Percentiles rank a stretch among this genome's conserved stretches.
Evolutionary conservation across 2,329 filamentous ascomycete species (phyloP).

Genomic region (Colletotrichum chrysophilum): DNA sequence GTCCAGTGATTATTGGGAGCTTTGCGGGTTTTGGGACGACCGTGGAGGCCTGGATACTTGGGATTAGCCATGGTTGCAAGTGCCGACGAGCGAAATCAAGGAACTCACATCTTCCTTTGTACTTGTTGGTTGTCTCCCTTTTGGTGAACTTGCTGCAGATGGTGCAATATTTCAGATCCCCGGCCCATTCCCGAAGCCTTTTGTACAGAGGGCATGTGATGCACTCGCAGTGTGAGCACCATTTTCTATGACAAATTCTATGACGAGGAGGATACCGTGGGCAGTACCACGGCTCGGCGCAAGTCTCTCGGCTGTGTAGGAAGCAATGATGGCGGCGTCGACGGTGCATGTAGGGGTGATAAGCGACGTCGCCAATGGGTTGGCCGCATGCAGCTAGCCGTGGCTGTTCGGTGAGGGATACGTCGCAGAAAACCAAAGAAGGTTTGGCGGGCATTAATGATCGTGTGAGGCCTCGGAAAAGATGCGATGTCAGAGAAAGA

Average conservation of each 20-base stretch:
- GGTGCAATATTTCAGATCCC: neutral
- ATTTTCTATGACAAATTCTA: neutral
- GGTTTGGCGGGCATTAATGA: neutral
- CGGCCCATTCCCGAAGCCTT: neutral
- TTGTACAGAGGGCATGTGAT: neutral
- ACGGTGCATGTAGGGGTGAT: neutral
- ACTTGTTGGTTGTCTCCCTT: neutral
- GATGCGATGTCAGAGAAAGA: neutral
- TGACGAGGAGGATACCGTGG: neutral
- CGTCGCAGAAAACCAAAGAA: neutral
- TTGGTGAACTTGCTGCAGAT: neutral
- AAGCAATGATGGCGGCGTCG: neutral
- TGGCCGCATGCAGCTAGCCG: neutral
- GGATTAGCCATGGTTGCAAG: neutral
- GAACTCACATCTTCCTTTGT: conserved; percentile 2
- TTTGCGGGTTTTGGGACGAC: neutral
- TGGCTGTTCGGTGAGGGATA: neutral
- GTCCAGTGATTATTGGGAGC: conserved; percentile 1
- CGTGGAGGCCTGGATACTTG: neutral
- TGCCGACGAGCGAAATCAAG: neutral
- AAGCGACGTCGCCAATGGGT: neutral
- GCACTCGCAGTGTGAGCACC: conserved; percentile 5
- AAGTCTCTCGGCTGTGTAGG: neutral
- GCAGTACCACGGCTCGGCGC: neutral
- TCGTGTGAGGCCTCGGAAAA: neutral